phyloP scores from a whole-genome alignment of 176 grass and related monocot genomes.

The Musa beccarii region DNA sequence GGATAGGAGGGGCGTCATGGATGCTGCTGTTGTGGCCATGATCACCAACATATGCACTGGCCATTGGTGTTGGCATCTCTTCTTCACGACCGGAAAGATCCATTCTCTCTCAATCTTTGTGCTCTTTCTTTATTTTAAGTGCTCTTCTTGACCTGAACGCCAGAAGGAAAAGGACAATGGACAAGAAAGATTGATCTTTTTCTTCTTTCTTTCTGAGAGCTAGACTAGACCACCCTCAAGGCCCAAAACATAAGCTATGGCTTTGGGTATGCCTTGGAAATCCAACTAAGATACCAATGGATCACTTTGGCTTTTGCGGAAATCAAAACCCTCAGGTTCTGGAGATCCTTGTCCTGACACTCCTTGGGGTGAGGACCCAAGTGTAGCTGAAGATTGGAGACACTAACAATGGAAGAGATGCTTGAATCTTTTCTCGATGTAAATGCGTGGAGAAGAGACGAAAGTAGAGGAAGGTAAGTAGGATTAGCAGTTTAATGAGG shows the following conservation, averaged over 20 bases:
- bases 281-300: background rate
- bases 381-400: too few species aligned
- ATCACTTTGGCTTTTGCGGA: background rate
- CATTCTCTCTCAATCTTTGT: conserved; percentile 8
- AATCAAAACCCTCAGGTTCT: background rate
- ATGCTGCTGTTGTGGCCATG: background rate
- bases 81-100: conserved; percentile 12
- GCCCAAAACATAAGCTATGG: too few species aligned
- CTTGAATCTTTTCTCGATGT: too few species aligned
- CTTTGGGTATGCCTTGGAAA: background rate
- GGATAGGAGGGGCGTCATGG: background rate
- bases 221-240: too few species aligned
- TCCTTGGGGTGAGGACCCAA: too few species aligned
- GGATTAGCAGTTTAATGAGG: too few species aligned
- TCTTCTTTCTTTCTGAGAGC: background rate
- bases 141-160: background rate
- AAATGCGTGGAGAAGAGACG: too few species aligned
- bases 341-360: too few species aligned
- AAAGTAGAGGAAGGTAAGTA: too few species aligned
- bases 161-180: background rate
- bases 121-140: background rate
- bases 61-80: conserved; percentile 1
- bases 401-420: too few species aligned
- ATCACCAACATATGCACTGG: conserved; percentile 7
- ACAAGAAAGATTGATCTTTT: background rate